Percentiles rank a stretch among this genome's conserved stretches.
Conservation (phyloP, 1,139 yeast genomes). For the Pneumocystis murina region DNA sequence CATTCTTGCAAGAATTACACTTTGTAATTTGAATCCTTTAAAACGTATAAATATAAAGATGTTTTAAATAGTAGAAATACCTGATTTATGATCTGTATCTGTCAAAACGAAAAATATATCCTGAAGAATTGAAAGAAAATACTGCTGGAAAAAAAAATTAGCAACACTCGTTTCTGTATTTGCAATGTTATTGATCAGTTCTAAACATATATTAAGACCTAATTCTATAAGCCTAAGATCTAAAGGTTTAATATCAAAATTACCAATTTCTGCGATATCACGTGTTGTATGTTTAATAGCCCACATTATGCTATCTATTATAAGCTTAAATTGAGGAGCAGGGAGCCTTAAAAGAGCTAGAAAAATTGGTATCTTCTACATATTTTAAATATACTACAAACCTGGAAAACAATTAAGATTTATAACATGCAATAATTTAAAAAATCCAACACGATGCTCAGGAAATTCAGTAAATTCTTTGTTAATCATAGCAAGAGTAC, state of each 20-base stretch:
- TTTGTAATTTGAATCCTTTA: slow-evolving; percentile 60
- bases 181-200: slow-evolving; percentile 70
- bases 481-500: slow-evolving; percentile 88
- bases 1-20: slow-evolving; percentile 69
- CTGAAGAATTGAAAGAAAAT: slow-evolving; percentile 74
- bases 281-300: slow-evolving; percentile 94
- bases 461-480: slow-evolving; percentile 93
- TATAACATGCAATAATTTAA: slow-evolving; percentile 74
- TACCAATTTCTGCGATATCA: slow-evolving; percentile 15
- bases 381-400: background rate
- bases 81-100: slow-evolving; percentile 95
- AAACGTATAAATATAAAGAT: background rate
- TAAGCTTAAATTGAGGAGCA: slow-evolving; percentile 79
- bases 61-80: background rate
- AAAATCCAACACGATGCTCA: slow-evolving; percentile 93
- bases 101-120: slow-evolving; percentile 89
- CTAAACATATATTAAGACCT: slow-evolving; percentile 53
- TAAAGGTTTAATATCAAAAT: slow-evolving; percentile 33
- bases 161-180: slow-evolving; percentile 57
- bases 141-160: slow-evolving; percentile 73
- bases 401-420: slow-evolving; percentile 62
- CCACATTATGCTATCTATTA: slow-evolving; percentile 91
- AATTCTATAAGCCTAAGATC: slow-evolving; percentile 60
- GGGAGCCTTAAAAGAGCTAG: slow-evolving; percentile 70
- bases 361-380: background rate